Percentiles rank a stretch among this genome's conserved stretches.
Conservation (phyloP, 441 rosid genomes). For the Metrosideros polymorpha region DNA sequence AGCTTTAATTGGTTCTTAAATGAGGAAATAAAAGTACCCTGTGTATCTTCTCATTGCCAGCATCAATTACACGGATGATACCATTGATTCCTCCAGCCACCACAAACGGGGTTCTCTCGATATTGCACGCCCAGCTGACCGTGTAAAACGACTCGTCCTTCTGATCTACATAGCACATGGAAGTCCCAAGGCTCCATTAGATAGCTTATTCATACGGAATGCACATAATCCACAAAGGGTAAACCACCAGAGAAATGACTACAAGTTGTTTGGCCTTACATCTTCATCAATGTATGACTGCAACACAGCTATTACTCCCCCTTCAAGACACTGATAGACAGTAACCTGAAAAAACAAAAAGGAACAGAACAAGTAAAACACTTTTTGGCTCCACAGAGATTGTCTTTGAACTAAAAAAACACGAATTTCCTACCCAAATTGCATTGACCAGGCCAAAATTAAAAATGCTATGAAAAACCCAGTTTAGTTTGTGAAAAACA, state of each 20-base stretch:
- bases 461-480: not conserved
- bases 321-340: conserved; percentile 85
- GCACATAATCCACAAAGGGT: not conserved
- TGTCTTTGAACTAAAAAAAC: not conserved
- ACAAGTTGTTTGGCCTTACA: conserved; percentile 35
- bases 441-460: not conserved
- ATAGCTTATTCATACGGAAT: conserved; percentile 1
- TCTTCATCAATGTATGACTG: conserved; percentile 91
- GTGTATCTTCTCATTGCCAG: conserved; percentile 66
- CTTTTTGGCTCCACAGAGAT: not conserved
- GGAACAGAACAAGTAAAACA: not conserved
- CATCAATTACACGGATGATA: conserved; percentile 78
- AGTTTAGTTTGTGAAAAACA: not conserved
- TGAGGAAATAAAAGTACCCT: conserved; percentile 36
- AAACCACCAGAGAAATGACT: not conserved
- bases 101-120: conserved; percentile 56
- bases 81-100: conserved; percentile 94
- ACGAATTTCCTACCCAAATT: not conserved
- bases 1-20: not conserved
- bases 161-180: conserved; percentile 59
- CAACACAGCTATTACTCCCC: conserved; percentile 70
- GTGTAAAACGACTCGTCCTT: conserved; percentile 95
- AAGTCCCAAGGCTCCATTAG: conserved; percentile 25
- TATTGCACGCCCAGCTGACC: conserved; percentile 78
- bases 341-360: conserved; percentile 44